Base-by-base conservation (phyloP, 306 rosid species). In the Cucurbita pepo region DNA sequence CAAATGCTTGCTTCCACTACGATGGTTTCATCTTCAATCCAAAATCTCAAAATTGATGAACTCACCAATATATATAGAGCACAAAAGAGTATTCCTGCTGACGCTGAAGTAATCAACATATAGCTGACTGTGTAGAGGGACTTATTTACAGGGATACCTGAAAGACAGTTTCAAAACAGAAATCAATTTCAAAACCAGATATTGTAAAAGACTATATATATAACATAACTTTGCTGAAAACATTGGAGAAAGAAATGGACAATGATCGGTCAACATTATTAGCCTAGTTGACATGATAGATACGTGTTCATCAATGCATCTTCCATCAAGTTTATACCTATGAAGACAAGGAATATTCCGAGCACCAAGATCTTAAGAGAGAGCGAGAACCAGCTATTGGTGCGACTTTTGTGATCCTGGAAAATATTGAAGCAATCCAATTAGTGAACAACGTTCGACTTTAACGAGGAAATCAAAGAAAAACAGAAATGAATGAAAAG, bases 101-200 rank as follows among this genome's bases (percentile, higher is more conserved):
- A 82, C 38, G 91, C 93, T 47, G 90, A 84, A 75, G 96, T 90
- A 72, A 87, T 79, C 79, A 93, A 80, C 96, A 83, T 81, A 81
- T 90, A 93, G 81, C 96, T 93, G 81, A 90, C 75, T n/a, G 96
- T 87, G 76, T 90, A 90, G 60, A 93, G 76, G 10, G 93, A 81
- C 72, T 93, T 93, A 79, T 90, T 93, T 74, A 85, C 63, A 75
- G 98, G 96, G 77, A 88, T 76, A 74, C 97, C 98, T 90, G 96
- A 75, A 69, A 21, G 55, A 66, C 21, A 81, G 40, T 62, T 37
- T n/a, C 45, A 78, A 79, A 48, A 36, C 30, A 5, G 60, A 8
- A 74, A 18, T 37, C 56, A 48, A 58, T 10, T 58, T 62, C 48
- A 74, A 34, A 47, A 41, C 41, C 19, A 36, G 11, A 59, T 9